phyloP scores from a whole-genome alignment of 2,329 filamentous ascomycete species.

The Neonectria ditissima region DNA sequence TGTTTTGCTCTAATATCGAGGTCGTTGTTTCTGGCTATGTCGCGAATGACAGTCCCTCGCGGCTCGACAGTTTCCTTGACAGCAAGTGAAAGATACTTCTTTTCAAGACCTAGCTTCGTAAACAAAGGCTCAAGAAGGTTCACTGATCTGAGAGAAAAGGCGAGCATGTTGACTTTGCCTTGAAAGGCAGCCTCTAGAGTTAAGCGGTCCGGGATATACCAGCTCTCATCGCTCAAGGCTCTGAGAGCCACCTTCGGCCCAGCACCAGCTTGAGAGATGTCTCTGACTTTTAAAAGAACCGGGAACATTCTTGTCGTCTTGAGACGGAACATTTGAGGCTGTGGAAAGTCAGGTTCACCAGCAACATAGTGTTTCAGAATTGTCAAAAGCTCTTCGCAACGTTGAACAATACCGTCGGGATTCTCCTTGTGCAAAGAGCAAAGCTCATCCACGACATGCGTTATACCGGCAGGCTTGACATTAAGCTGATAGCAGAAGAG shows the following conservation, averaged over 20 bases:
- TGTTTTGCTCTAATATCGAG: not conserved
- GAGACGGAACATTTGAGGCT: not conserved
- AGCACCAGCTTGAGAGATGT: not conserved
- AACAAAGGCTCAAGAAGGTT: not conserved
- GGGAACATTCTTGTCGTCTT: constrained; percentile 15
- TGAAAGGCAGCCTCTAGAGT: constrained; percentile 9
- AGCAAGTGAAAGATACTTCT: not conserved
- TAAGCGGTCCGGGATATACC: constrained; percentile 15
- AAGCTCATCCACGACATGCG: constrained; percentile 18
- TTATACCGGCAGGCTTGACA: not conserved
- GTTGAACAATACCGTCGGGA: not conserved
- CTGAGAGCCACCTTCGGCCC: not conserved
- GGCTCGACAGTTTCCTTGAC: constrained; percentile 1
- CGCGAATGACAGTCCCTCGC: constrained; percentile 1
- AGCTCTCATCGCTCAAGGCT: constrained; percentile 10
- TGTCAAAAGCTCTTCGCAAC: constrained; percentile 15
- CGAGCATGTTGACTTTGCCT: constrained; percentile 15
- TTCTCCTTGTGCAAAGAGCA: not conserved
- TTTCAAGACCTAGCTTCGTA: not conserved
- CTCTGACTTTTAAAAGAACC: not conserved
- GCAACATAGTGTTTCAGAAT: not conserved
- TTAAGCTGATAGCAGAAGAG: constrained; percentile 14
- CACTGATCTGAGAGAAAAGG: constrained; percentile 3
- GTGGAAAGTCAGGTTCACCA: not conserved
- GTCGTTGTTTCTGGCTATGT: constrained; percentile 10